Conservation (phyloP, 805 yeast species). For the Suhomyces prunicola region DNA sequence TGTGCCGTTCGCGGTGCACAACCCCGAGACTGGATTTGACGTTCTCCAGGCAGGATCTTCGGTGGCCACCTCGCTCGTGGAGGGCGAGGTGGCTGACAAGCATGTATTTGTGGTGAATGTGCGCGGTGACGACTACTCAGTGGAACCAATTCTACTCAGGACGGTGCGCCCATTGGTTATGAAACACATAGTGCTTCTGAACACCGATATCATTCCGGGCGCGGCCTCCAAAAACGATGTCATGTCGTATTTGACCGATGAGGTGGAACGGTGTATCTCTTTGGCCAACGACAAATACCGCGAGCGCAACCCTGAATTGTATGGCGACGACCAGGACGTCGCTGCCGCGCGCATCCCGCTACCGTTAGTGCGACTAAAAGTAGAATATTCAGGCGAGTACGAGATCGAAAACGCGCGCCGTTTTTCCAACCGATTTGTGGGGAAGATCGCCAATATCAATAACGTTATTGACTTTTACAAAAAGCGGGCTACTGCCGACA, state of each 20-base stretch:
- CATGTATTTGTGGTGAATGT: constrained; percentile 70
- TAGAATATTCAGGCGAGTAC: constrained; percentile 86
- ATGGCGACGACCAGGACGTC: constrained; percentile 17
- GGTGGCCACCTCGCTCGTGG: constrained; percentile 84
- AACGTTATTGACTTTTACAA: constrained; percentile 74
- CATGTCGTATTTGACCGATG: constrained; percentile 52
- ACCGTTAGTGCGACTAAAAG: constrained; percentile 78
- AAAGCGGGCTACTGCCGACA: constrained; percentile 28
- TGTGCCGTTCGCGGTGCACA: constrained; percentile 61
- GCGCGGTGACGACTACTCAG: constrained; percentile 50
- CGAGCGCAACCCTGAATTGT: constrained; percentile 26
- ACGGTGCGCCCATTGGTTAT: constrained; percentile 82
- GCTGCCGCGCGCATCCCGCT: constrained; percentile 45
- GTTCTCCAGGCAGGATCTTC: constrained; percentile 93
- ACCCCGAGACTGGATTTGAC: constrained; percentile 61
- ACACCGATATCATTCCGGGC: constrained; percentile 57
- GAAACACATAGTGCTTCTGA: constrained; percentile 56
- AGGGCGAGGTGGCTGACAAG: constrained; percentile 77
- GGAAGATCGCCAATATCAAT: constrained; percentile 85
- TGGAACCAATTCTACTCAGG: constrained; percentile 61
- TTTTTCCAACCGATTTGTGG: constrained; percentile 87
- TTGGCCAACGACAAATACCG: constrained; percentile 54
- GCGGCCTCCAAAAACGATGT: constrained; percentile 59
- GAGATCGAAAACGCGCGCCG: constrained; percentile 90
- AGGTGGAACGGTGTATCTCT: constrained; percentile 65